Conservation (phyloP, 768 basidiomycete species). For the Coprinellus aureogranulatus region DNA sequence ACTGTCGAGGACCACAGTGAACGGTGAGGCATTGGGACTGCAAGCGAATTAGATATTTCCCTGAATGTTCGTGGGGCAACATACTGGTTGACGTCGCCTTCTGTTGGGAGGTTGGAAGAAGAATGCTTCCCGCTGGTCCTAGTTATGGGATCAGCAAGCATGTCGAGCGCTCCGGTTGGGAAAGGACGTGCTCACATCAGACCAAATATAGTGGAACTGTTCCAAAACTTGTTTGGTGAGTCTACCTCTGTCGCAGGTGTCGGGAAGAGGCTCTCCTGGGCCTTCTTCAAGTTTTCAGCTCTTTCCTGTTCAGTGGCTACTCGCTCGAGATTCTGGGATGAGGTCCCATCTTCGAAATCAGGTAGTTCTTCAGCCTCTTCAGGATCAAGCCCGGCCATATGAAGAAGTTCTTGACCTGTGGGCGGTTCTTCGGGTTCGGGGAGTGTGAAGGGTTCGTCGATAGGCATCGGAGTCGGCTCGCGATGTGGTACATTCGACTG, state of each 20-base stretch:
- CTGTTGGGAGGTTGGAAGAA: neutral
- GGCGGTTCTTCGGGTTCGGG: conserved; percentile 6
- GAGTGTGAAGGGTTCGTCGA: neutral
- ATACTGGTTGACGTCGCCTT: conserved; percentile 25
- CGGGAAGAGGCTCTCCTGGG: conserved; percentile 38
- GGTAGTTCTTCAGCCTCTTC: conserved; percentile 40
- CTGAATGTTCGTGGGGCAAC: conserved; percentile 8
- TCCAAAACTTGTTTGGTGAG: conserved; percentile 30
- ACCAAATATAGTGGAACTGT: conserved; percentile 63
- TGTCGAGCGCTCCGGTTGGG: neutral
- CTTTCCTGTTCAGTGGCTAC: conserved; percentile 4
- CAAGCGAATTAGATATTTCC: too few relatives aligned
- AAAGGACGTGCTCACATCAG: conserved; percentile 45
- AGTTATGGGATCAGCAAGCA: conserved; percentile 10
- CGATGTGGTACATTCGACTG: conserved; percentile 10
- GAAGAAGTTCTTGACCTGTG: conserved; percentile 39
- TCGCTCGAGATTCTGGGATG: conserved; percentile 6
- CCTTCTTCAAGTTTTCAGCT: conserved; percentile 4
- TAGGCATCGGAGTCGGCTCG: neutral
- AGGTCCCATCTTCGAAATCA: conserved; percentile 55
- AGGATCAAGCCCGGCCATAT: conserved; percentile 46
- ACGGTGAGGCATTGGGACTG: conserved; percentile 28
- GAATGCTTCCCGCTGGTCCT: conserved; percentile 38
- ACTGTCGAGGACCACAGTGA: conserved; percentile 51
- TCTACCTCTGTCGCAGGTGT: conserved; percentile 19